Conservation (phyloP, 1,284 basidiomycete genomes). For the Leccinum pachyderme region DNA sequence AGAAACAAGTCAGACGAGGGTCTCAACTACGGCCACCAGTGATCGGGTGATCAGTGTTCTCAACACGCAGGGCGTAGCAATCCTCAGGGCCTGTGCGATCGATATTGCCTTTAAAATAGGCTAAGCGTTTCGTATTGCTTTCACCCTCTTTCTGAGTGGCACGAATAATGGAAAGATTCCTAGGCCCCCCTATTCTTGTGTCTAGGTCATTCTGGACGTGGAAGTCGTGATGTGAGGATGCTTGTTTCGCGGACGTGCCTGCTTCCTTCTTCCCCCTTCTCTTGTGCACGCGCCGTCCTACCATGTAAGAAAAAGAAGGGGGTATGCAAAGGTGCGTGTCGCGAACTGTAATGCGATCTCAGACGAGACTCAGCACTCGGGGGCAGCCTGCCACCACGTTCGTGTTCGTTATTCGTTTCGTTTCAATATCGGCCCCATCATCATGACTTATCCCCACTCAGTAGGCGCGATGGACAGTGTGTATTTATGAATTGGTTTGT, state of each 20-base stretch:
- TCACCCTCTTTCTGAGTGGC: not conserved
- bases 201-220: not conserved
- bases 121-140: not conserved
- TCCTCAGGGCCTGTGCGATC: constrained; percentile 49
- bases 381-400: not conserved
- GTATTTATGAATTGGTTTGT: not conserved
- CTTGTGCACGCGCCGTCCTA: constrained; percentile 20
- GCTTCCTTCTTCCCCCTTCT: constrained; percentile 29
- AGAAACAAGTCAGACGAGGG: not conserved
- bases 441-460: not conserved
- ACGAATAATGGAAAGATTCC: not conserved
- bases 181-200: constrained; percentile 15
- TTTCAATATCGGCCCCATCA: not conserved
- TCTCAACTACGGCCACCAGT: not conserved
- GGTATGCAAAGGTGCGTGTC: not conserved
- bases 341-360: constrained; percentile 4
- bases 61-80: constrained; percentile 48
- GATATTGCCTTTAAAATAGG: constrained; percentile 46
- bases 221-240: not conserved
- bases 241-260: constrained; percentile 16
- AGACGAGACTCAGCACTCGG: not conserved
- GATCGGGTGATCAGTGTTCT: constrained; percentile 37
- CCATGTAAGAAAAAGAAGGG: not conserved
- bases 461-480: not conserved
- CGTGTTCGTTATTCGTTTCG: not conserved